phyloP scores from a whole-genome alignment of 2,329 filamentous ascomycete genomes.

The Aureobasidium leucospermi region DNA sequence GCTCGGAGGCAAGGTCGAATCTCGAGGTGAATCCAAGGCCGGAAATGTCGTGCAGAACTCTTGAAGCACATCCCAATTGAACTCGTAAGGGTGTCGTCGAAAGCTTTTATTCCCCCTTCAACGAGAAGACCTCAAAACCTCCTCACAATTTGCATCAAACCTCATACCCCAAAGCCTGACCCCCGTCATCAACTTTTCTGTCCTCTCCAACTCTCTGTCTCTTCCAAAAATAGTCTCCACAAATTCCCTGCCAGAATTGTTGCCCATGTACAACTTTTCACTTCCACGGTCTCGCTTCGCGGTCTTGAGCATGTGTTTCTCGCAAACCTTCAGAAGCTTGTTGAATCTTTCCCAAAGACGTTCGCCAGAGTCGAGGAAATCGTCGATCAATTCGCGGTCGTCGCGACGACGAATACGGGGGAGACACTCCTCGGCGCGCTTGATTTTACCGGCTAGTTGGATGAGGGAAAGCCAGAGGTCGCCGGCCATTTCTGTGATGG shows the following conservation, averaged over 20 bases:
- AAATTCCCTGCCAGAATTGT: constrained; percentile 89
- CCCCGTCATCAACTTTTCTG: constrained; percentile 85
- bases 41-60: no score
- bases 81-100: neutral
- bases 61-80: no score
- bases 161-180: constrained; percentile 85
- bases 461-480: constrained; percentile 94
- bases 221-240: constrained; percentile 92
- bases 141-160: constrained; percentile 93
- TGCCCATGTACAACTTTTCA: constrained; percentile 70
- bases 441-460: constrained; percentile 87
- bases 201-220: constrained; percentile 81
- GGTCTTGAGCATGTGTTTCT: constrained; percentile 89
- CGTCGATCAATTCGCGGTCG: constrained; percentile 73
- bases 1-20: no score
- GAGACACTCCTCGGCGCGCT: constrained; percentile 74
- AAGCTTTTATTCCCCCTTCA: neutral
- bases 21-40: no score
- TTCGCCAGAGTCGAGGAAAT: constrained; percentile 85
- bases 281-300: constrained; percentile 60
- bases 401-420: constrained; percentile 64
- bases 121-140: constrained; percentile 52
- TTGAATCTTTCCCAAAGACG: constrained; percentile 79
- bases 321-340: constrained; percentile 80
- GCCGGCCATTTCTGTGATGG: constrained; percentile 84